Percentiles rank a stretch among this genome's conserved stretches.
These are phyloP conservation scores for Combretum micranthum DNA, from an alignment of 345 rosid genomes.

Conservation along the genomic window DNA sequence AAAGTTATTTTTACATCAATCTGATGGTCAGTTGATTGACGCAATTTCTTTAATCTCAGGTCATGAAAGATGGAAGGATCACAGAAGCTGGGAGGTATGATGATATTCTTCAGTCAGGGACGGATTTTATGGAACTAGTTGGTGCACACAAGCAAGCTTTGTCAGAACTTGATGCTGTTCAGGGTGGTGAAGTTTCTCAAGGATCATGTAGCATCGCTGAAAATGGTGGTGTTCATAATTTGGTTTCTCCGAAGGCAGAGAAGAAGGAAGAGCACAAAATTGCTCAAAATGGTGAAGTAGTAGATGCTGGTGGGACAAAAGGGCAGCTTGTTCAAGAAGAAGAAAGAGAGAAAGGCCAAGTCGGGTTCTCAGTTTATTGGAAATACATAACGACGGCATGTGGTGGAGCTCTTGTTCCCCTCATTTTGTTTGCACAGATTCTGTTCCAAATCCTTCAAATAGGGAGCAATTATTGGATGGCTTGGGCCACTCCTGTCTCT, in stretches of 20 bases:
- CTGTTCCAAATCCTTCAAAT: conserved; percentile 53
- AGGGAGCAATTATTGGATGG: conserved; percentile 80
- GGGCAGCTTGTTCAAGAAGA: conserved; percentile 84
- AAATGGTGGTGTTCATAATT: conserved; percentile 4
- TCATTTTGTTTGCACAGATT: conserved; percentile 48
- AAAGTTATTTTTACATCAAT: conserved; percentile 1
- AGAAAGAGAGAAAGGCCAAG: conserved; percentile 82
- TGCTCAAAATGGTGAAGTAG: conserved; percentile 26
- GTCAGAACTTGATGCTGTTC: conserved; percentile 35
- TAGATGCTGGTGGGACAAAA: conserved; percentile 27
- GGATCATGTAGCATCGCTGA: conserved; percentile 14
- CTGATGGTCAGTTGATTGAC: not conserved
- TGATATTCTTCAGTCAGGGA: conserved; percentile 52
- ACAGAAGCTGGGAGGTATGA: conserved; percentile 61
- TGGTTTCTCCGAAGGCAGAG: not conserved
- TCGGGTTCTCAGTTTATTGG: conserved; percentile 64
- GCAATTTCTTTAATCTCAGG: conserved; percentile 25
- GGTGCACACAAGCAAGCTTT: conserved; percentile 70
- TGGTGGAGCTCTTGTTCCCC: conserved; percentile 59
- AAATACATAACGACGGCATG: conserved; percentile 54
- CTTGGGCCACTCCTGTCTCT: conserved; percentile 60
- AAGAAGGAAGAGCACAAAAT: conserved; percentile 20
- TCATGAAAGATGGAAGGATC: conserved; percentile 78
- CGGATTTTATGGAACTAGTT: conserved; percentile 71
- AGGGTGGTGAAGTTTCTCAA: conserved; percentile 20